Conservation (phyloP, 2,329 filamentous ascomycete species). For the Alternaria arbusti region DNA sequence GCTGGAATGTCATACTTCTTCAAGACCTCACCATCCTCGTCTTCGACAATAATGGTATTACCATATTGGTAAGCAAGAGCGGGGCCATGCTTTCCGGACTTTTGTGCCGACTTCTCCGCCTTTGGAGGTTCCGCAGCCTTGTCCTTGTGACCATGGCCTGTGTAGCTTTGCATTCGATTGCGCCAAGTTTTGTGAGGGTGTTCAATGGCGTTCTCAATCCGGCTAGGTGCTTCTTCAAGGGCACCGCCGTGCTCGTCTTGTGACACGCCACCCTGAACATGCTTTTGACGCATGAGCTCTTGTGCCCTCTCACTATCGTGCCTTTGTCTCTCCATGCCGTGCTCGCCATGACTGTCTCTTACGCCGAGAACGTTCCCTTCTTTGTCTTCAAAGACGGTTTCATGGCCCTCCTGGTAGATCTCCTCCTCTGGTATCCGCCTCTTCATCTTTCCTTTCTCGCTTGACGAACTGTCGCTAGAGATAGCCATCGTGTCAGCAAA, state of each 20-base stretch:
- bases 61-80: conserved; percentile 87
- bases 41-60: conserved; percentile 88
- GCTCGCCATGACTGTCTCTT: conserved; percentile 55
- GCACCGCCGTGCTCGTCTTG: conserved; percentile 58
- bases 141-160: conserved; percentile 51
- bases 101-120: conserved; percentile 43
- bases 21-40: conserved; percentile 84
- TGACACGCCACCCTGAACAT: conserved; percentile 52
- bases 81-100: conserved; percentile 63
- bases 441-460: conserved; percentile 43
- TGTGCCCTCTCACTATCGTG: conserved; percentile 63
- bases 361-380: conserved; percentile 85
- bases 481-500: conserved; percentile 52
- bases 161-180: conserved; percentile 56
- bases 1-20: conserved; percentile 80
- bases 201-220: conserved; percentile 47
- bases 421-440: conserved; percentile 57
- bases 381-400: conserved; percentile 82
- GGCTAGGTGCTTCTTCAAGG: conserved; percentile 39
- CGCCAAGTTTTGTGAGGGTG: conserved; percentile 51
- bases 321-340: conserved; percentile 65
- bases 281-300: conserved; percentile 61
- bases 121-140: conserved; percentile 36
- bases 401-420: conserved; percentile 79
- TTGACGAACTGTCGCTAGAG: conserved; percentile 44